Conservation (phyloP, 306 rosid species). For the Morella rubra region DNA sequence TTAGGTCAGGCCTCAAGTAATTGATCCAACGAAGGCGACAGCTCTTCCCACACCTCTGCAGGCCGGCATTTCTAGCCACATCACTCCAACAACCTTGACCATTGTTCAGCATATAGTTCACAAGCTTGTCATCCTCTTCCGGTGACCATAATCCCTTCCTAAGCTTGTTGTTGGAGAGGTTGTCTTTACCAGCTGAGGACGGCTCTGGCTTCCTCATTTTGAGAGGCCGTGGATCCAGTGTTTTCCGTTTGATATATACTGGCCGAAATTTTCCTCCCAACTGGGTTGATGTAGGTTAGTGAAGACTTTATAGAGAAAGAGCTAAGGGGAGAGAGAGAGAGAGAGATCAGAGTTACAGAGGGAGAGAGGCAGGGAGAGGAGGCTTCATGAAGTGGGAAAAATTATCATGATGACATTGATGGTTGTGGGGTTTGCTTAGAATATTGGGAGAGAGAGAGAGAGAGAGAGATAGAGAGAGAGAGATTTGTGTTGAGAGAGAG, state of each 20-base stretch:
- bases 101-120: conserved; percentile 71
- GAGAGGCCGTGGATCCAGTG: conserved; percentile 9
- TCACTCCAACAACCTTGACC: conserved; percentile 97
- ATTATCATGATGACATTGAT: conserved; percentile 62
- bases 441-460: conserved; percentile 66
- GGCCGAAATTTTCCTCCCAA: conserved; percentile 31
- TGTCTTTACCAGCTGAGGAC: conserved; percentile 14
- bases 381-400: conserved; percentile 73
- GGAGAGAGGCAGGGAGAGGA: conserved; percentile 42
- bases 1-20: conserved; percentile 90
- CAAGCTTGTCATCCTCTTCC: conserved; percentile 85
- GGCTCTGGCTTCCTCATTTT: conserved; percentile 81
- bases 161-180: conserved; percentile 39
- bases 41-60: conserved; percentile 90
- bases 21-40: conserved; percentile 93
- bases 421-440: conserved; percentile 97
- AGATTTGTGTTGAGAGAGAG: no score
- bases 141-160: conserved; percentile 96
- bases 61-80: conserved; percentile 85
- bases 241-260: neutral
- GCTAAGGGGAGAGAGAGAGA: neutral
- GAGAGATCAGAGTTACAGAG: conserved; percentile 16
- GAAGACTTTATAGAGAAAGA: conserved; percentile 46
- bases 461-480: no score
- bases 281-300: conserved; percentile 50